Conservation (phyloP, 78 protist genomes). For the Dictyostelium firmibasis region DNA sequence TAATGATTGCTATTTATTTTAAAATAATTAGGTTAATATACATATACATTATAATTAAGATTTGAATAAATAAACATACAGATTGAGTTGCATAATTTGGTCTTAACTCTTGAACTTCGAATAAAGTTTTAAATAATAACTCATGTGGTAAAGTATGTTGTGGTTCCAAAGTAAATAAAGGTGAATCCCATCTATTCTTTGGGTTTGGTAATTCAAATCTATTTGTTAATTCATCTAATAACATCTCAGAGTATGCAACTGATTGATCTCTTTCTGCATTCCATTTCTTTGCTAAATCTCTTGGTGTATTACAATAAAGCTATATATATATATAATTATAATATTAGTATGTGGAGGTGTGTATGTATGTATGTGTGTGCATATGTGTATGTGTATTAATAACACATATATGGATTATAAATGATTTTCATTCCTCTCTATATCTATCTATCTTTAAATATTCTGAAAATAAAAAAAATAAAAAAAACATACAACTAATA, state of each 20-base stretch:
- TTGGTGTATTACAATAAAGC: constrained; percentile 69
- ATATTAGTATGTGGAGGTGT: too few relatives aligned
- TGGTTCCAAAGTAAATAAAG: constrained; percentile 74
- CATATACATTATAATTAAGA: background rate
- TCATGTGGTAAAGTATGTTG: constrained; percentile 56
- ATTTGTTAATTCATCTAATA: constrained; percentile 28
- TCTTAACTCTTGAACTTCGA: constrained; percentile 49
- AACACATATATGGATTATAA: too few relatives aligned
- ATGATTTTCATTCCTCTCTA: too few relatives aligned
- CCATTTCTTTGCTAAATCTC: constrained; percentile 21
- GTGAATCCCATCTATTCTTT: constrained; percentile 83
- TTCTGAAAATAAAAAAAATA: too few relatives aligned
- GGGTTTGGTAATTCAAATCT: constrained; percentile 85
- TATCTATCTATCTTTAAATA: too few relatives aligned
- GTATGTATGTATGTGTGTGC: too few relatives aligned
- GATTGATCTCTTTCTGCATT: constrained; percentile 21
- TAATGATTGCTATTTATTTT: constrained; percentile 4
- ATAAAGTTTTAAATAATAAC: constrained; percentile 53
- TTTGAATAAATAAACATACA: background rate
- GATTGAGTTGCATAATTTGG: constrained; percentile 62
- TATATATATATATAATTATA: background rate
- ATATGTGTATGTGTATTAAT: too few relatives aligned
- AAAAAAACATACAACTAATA: constrained; percentile 79
- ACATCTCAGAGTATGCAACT: background rate
- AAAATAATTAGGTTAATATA: background rate